Evolutionary conservation across 176 grass and related monocot species (phyloP), one percentile per base, ranked within the genome.

Genomic region (Pontederia paniculata): DNA sequence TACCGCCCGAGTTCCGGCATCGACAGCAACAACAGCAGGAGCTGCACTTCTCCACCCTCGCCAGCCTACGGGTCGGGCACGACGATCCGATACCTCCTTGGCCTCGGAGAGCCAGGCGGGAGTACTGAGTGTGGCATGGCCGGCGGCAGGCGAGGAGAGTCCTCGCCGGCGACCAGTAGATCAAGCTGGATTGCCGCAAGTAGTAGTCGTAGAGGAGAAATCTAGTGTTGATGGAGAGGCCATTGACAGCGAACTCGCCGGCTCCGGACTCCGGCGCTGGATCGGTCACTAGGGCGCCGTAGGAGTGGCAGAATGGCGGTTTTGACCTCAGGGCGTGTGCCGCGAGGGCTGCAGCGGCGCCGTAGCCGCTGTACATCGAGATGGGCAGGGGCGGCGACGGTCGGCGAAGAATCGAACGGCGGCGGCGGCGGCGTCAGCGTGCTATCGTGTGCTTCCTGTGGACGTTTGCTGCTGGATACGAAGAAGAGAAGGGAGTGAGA

Each of bases 261-360:
- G 9, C 28, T 13, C 18, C 4, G 9, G 9, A 18, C 12, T 15
- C 13, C 28, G 28, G 28, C 28, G 5, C 28, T 6, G 28, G 28
- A 18, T 49, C 56, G 47, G 48, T 23, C 28, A 50, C 2, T 17
- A 19, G 5, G 4, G 17, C 28, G 37, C 48, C 23, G 48, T 14
- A 49, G 17, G 46, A 20, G 13, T 44, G 28, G 14, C n/a, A 61
- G 52, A 72, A 19, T 16, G 69, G 61, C 45, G 69, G 14, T 23
- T 72, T 72, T 72, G 47, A 47, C 69, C 69, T 72, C 23, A 72
- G 31, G 47, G 37, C n/a, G 18, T 61, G 13, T 48, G 57, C 18
- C 28, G 57, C 28, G 37, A 22, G 4, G 3, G 57, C 17, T 56
- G 57, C 18, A 18, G 57, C 28, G 37, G 44, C 12, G 12, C 48